Evolutionary conservation across 2,329 filamentous ascomycete species (phyloP).

Genomic region (Fusarium oligoseptatum): DNA sequence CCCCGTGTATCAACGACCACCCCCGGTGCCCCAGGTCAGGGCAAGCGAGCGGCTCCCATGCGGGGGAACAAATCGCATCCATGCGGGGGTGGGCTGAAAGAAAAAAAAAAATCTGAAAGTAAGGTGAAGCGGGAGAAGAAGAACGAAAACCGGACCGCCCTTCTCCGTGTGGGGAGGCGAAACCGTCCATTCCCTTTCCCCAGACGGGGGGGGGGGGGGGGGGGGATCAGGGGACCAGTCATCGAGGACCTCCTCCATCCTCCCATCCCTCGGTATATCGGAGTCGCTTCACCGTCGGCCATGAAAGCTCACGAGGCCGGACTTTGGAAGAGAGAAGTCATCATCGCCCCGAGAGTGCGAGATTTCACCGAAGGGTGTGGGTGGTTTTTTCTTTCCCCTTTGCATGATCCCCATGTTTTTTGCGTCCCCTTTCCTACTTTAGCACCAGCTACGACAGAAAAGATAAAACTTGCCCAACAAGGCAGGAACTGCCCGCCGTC

Average conservation of each 20-base stretch:
- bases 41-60: slow-evolving; percentile 43
- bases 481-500: slow-evolving; percentile 25
- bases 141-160: slow-evolving; percentile 5
- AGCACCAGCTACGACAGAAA: slow-evolving; percentile 13
- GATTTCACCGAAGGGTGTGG: slow-evolving; percentile 31
- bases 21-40: background rate
- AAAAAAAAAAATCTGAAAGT: background rate
- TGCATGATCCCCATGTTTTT: slow-evolving; percentile 8
- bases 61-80: slow-evolving; percentile 36
- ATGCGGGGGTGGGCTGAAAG: slow-evolving; percentile 42
- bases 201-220: slow-evolving; percentile 23
- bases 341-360: slow-evolving; percentile 28
- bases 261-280: slow-evolving; percentile 30
- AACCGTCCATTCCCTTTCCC: slow-evolving; percentile 17
- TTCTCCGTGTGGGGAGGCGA: slow-evolving; percentile 9
- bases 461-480: slow-evolving; percentile 39
- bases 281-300: slow-evolving; percentile 32
- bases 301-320: slow-evolving; percentile 17
- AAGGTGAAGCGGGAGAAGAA: background rate
- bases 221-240: slow-evolving; percentile 11
- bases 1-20: background rate
- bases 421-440: slow-evolving; percentile 3
- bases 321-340: background rate
- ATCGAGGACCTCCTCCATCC: slow-evolving; percentile 5
- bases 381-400: slow-evolving; percentile 3